Percentiles rank a stretch among this genome's conserved stretches.
phyloP scores from a whole-genome alignment of 1,284 basidiomycete genomes.

The Leccinum variabile region DNA sequence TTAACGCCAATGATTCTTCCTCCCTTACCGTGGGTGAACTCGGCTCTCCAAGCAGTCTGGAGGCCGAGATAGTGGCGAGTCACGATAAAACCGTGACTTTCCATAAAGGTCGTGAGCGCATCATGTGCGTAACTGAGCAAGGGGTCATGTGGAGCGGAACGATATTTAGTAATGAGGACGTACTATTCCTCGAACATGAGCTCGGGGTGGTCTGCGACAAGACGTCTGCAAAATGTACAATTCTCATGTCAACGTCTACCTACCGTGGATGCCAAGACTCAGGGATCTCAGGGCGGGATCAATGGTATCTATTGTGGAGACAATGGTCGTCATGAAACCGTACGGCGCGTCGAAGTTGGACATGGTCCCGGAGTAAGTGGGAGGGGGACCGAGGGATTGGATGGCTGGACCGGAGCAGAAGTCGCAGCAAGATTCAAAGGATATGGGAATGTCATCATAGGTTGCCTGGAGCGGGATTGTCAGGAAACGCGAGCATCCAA shows the following conservation, averaged over 20 bases:
- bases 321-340: conserved; percentile 43
- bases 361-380: conserved; percentile 41
- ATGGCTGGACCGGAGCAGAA: conserved; percentile 21
- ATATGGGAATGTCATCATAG: conserved; percentile 25
- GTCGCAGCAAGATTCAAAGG: conserved; percentile 36
- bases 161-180: conserved; percentile 16
- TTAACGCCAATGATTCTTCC: conserved; percentile 72
- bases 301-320: conserved; percentile 46
- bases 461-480: conserved; percentile 14
- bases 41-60: conserved; percentile 78
- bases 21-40: conserved; percentile 58
- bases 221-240: conserved; percentile 1
- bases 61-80: conserved; percentile 61
- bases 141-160: conserved; percentile 3
- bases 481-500: conserved; percentile 1
- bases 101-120: conserved; percentile 54
- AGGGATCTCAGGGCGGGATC: conserved; percentile 49
- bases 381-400: conserved; percentile 35
- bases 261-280: conserved; percentile 62
- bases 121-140: conserved; percentile 56
- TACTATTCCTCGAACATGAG: conserved; percentile 56
- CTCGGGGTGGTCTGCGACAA: conserved; percentile 53
- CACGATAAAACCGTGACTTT: conserved; percentile 60
- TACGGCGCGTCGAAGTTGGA: conserved; percentile 17
- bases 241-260: conserved; percentile 13